phyloP scores from a whole-genome alignment of 306 rosid genomes.

The Senna tora region DNA sequence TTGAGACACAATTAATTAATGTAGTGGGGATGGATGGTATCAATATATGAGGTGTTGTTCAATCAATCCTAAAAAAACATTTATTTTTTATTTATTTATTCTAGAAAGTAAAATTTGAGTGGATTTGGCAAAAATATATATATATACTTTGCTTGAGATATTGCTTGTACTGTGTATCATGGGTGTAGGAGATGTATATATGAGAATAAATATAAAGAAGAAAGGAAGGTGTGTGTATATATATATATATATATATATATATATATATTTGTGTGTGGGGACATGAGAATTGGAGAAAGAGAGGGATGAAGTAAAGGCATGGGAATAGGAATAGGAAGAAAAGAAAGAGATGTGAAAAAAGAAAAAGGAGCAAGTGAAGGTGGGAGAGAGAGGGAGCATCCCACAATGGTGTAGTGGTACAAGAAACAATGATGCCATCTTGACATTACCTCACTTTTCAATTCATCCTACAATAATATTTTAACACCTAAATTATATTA shows the following conservation, averaged over 20 bases:
- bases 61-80: conserved; percentile 27
- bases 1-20: not conserved
- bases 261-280: not conserved
- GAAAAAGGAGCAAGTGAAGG: conserved; percentile 1
- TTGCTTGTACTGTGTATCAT: too few relatives aligned
- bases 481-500: too few relatives aligned
- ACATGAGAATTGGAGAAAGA: not conserved
- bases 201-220: too few relatives aligned
- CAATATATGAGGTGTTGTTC: conserved; percentile 27
- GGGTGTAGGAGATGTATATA: too few relatives aligned
- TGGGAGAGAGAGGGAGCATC: conserved; percentile 18
- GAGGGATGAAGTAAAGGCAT: not conserved
- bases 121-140: too few relatives aligned
- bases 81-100: too few relatives aligned
- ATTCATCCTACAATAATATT: too few relatives aligned
- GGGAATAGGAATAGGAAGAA: not conserved
- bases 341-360: too few relatives aligned
- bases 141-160: too few relatives aligned
- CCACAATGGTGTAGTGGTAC: conserved; percentile 46
- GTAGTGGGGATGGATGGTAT: conserved; percentile 45
- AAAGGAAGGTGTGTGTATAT: too few relatives aligned
- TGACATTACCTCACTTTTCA: conserved; percentile 31
- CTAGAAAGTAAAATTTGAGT: too few relatives aligned
- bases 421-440: conserved; percentile 51
- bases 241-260: too few relatives aligned